Base-by-base conservation (phyloP, 163 green algal genomes). In the Chlorella variabilis region DNA sequence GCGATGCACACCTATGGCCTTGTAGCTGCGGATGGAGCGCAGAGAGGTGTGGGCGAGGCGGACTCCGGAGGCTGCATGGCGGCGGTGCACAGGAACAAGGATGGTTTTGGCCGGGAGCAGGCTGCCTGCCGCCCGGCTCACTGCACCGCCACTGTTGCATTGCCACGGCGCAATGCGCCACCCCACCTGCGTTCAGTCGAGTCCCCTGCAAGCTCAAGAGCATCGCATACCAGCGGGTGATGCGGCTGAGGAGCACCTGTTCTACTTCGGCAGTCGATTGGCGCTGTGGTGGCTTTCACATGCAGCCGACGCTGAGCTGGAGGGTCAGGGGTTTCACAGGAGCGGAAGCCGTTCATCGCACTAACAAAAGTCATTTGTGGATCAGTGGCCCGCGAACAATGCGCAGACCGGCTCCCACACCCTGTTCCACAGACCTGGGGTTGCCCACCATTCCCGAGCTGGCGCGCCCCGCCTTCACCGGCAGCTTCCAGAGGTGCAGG, bases 41-140 rank as follows among this genome's bases (percentile, higher is more conserved):
- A 59, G 15, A 5, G 54, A 69, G 54, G 38, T 70, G 38, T 39
- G 73, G 9, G 54, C 36, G 38, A 67, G 31, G 39, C 51, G 71
- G 39, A 56, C 54, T 80, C 54, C 73, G 15, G 73, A 42, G 36
- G 56, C 73, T 80, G 73, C 73, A 78, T 69, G 71, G 71, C 23
- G 51, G 54, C 5, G 71, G 48, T 48, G 61, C 38, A 36, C 6
- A 25, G 67, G 48, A 18, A n/a, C 17, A n/a, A n/a, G 69, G 29
- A 29, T n/a, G n/a, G 25, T 41, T 27, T 39, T 9, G 45, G 29
- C 20, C 20, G 71, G 23, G 15, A n/a, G 54, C 54, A n/a, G 7
- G 5, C 25, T 62, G 54, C 54, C 4, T 62, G 23, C 54, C 15
- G 45, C 11, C 45, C 45, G 45, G 11, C 11, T 23, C 11, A 54